Evolutionary conservation across 352 stramenopile species (phyloP).

Genomic region (Phytopythium montanum): DNA sequence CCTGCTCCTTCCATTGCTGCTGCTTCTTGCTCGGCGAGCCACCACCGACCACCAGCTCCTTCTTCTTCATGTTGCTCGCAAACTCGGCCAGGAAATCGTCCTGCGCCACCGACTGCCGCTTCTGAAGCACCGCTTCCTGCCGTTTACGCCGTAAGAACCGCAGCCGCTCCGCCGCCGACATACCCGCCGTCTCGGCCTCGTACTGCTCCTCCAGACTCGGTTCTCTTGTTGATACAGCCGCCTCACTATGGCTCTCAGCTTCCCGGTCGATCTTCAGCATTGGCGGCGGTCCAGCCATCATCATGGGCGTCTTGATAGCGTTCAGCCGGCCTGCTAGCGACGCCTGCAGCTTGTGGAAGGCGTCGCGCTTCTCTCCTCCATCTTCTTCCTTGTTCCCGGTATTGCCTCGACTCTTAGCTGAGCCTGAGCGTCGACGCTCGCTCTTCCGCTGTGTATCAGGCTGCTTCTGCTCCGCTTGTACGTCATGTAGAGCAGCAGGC

Average conservation of each 20-base stretch:
- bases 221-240: constrained; percentile 5
- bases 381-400: neutral
- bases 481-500: neutral
- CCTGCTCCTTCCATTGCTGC: constrained; percentile 30
- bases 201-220: constrained; percentile 32
- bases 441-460: constrained; percentile 5
- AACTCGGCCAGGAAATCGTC: constrained; percentile 74
- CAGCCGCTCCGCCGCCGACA: constrained; percentile 58
- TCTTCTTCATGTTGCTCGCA: constrained; percentile 70
- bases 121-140: constrained; percentile 50
- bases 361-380: constrained; percentile 19
- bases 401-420: neutral
- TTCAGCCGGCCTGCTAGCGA: constrained; percentile 42
- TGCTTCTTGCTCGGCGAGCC: constrained; percentile 11
- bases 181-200: constrained; percentile 50
- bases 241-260: constrained; percentile 7
- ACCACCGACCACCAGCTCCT: constrained; percentile 22
- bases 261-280: constrained; percentile 27
- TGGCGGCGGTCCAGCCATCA: constrained; percentile 18
- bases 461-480: constrained; percentile 9
- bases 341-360: constrained; percentile 51
- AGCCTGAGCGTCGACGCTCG: constrained; percentile 5
- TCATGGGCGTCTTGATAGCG: constrained; percentile 14
- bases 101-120: constrained; percentile 34
- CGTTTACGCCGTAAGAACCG: constrained; percentile 60